Evolutionary conservation across 106 monocot species (phyloP).

Genomic region (Agapanthus africanus): DNA sequence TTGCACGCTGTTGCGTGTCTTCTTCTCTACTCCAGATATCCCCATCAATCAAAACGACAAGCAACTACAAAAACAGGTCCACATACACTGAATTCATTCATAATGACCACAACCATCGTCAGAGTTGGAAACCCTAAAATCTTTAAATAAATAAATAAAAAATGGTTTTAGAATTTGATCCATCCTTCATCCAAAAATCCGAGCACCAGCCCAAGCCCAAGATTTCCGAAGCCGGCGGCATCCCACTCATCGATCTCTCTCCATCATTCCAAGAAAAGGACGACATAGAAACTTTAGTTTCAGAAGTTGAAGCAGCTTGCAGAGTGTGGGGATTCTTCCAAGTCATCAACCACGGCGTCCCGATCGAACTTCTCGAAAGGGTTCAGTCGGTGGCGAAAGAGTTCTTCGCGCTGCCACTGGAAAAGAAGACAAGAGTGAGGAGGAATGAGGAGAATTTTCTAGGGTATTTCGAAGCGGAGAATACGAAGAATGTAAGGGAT

Average conservation of each 20-base stretch:
- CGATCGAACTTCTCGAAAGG: conserved; percentile 13
- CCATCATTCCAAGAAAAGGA: background rate
- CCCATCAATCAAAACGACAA: too few relatives aligned
- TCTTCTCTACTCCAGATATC: too few relatives aligned
- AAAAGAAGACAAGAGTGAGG: conserved; percentile 40
- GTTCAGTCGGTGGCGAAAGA: conserved; percentile 17
- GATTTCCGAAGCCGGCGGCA: conserved; percentile 33
- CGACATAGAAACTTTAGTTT: conserved; percentile 14
- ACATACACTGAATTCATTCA: too few relatives aligned
- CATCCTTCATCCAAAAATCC: conserved; percentile 44
- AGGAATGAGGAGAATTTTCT: conserved; percentile 41
- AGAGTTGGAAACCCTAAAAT: too few relatives aligned
- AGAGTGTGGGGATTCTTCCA: conserved; percentile 68
- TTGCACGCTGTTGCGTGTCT: too few relatives aligned
- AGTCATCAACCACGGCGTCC: conserved; percentile 59
- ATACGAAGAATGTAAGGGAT: conserved; percentile 53
- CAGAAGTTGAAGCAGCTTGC: conserved; percentile 36
- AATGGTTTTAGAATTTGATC: conserved; percentile 32
- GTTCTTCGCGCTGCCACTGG: conserved; percentile 47
- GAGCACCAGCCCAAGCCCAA: conserved; percentile 56
- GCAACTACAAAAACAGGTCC: too few relatives aligned
- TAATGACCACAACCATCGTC: too few relatives aligned
- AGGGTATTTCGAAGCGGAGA: conserved; percentile 42
- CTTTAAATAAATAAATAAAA: background rate
- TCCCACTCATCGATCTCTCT: conserved; percentile 43